Conservation (phyloP, 257 asterid genomes). For the Solanum gracilifrons region DNA sequence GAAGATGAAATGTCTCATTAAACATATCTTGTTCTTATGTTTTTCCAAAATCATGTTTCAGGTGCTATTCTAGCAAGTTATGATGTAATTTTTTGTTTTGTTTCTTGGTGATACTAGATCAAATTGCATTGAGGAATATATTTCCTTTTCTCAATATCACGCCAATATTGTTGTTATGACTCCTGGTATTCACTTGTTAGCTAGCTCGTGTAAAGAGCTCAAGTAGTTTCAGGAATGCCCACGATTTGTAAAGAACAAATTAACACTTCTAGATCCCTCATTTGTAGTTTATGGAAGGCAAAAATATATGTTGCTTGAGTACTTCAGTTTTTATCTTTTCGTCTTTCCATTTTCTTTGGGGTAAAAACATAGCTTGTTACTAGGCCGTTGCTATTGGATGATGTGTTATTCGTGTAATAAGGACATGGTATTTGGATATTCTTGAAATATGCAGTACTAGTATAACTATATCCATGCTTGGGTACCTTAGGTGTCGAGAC, state of each 20-base stretch:
- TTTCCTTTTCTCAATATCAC: not conserved
- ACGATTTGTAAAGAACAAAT: not conserved
- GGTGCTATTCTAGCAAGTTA: not conserved
- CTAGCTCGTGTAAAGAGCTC: not conserved
- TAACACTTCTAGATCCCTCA: not conserved
- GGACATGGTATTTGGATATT: not conserved
- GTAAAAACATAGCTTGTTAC: not conserved
- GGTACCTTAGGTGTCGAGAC: not conserved
- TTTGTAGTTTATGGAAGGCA: not conserved
- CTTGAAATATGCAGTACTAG: not conserved
- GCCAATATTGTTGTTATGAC: not conserved
- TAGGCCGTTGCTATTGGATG: not conserved
- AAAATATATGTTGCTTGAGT: not conserved
- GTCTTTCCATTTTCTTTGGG: not conserved
- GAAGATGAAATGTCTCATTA: not conserved
- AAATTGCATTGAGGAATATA: not conserved
- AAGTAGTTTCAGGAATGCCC: not conserved
- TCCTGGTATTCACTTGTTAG: not conserved
- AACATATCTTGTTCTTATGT: not conserved
- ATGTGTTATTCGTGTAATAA: not conserved
- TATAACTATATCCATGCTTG: not conserved
- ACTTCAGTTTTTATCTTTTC: not conserved
- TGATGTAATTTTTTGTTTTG: not conserved
- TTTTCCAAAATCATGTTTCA: not conserved
- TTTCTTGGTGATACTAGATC: not conserved